These are phyloP conservation scores for Apiospora kogelbergensis DNA, from an alignment of 2,329 filamentous ascomycete species.

Conservation along the genomic window DNA sequence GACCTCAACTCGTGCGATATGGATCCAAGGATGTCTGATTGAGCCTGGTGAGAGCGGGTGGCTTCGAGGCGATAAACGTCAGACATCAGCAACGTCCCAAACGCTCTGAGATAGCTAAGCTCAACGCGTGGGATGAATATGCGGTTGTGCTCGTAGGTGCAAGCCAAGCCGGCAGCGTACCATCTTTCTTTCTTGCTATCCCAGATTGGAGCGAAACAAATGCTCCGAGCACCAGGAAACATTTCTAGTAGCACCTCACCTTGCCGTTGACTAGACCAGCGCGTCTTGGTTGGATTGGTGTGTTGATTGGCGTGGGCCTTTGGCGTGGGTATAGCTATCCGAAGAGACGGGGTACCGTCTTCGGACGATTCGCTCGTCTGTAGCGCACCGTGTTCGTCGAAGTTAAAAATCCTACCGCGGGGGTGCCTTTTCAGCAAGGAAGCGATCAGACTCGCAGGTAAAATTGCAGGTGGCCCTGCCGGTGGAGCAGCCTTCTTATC, in stretches of 20 bases:
- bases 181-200: constrained; percentile 44
- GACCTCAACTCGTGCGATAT: constrained; percentile 63
- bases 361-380: background rate
- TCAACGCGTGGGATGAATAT: constrained; percentile 46
- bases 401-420: background rate
- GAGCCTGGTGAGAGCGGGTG: constrained; percentile 42
- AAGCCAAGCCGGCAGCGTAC: constrained; percentile 50
- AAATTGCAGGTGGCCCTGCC: background rate
- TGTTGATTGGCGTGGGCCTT: background rate
- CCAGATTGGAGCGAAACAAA: constrained; percentile 50
- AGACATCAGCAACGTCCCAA: constrained; percentile 54
- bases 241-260: constrained; percentile 14
- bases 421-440: background rate
- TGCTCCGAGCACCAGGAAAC: constrained; percentile 44
- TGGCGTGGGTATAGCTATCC: background rate
- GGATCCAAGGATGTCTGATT: constrained; percentile 58
- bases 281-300: background rate
- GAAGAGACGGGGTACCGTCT: background rate
- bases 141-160: constrained; percentile 42
- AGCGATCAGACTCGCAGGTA: background rate
- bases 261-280: background rate
- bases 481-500: background rate
- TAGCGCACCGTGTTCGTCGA: background rate
- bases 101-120: constrained; percentile 49
- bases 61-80: constrained; percentile 49